A percentile compares a stretch with the other conserved stretches of the same genome.
Evolutionary conservation across 306 rosid species (phyloP).

Genomic region (Cotoneaster glaucophyllus): DNA sequence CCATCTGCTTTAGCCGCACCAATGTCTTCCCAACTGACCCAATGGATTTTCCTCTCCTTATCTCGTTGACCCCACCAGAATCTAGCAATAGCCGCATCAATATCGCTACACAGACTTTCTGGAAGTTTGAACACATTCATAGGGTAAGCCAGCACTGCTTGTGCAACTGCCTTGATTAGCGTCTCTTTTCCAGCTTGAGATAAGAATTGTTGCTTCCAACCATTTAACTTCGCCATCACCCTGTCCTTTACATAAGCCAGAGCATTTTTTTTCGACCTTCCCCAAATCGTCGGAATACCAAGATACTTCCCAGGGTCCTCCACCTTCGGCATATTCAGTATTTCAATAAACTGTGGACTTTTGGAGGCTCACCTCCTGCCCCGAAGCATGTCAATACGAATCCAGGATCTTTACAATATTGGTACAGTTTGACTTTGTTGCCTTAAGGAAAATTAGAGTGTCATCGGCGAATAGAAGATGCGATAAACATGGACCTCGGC

Average conservation of each 20-base stretch:
- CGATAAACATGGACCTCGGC: rapidly evolving
- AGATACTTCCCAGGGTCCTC: not conserved
- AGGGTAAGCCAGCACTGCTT: not conserved
- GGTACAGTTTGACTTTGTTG: too few relatives aligned
- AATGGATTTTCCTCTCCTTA: not conserved
- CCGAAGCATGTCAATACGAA: too few relatives aligned
- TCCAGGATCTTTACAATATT: too few relatives aligned
- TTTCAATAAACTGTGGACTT: too few relatives aligned
- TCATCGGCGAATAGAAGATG: too few relatives aligned
- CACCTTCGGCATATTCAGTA: too few relatives aligned
- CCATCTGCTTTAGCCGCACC: not conserved
- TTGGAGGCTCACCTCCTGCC: too few relatives aligned
- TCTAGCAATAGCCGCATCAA: not conserved
- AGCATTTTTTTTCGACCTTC: too few relatives aligned
- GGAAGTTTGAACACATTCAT: not conserved
- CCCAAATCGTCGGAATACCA: not conserved
- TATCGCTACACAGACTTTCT: not conserved
- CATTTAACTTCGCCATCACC: not conserved
- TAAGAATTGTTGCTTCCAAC: not conserved
- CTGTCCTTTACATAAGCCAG: not conserved
- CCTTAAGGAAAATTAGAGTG: too few relatives aligned
- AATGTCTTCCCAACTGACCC: not conserved
- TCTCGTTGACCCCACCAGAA: not conserved
- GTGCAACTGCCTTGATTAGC: not conserved
- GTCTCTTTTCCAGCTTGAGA: not conserved